Conservation (phyloP, 306 rosid genomes). For the Rosa rugosa region DNA sequence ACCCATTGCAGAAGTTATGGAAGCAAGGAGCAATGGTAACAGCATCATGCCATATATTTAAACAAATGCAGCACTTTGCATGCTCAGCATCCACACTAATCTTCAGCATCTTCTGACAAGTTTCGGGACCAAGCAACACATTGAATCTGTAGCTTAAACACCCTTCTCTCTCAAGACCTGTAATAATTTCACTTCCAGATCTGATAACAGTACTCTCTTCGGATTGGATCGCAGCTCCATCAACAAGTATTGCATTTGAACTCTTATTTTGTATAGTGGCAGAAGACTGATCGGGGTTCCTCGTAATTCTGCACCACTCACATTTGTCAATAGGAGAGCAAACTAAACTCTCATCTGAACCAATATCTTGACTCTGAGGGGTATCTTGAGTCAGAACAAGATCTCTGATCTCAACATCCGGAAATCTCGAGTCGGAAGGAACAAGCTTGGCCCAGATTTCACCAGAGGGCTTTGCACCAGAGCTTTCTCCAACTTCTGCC, state of each 20-base stretch:
- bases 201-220: conserved; percentile 48
- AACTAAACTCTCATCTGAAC: conserved; percentile 49
- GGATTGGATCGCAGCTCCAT: conserved; percentile 46
- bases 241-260: conserved; percentile 57
- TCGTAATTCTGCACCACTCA: conserved; percentile 73
- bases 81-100: conserved; percentile 70
- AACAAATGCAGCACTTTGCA: conserved; percentile 92
- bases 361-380: conserved; percentile 54
- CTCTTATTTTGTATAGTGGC: conserved; percentile 66
- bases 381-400: conserved; percentile 8
- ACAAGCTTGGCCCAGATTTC: conserved; percentile 88
- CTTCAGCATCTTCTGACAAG: conserved; percentile 52
- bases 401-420: conserved; percentile 45
- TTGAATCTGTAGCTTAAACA: conserved; percentile 60
- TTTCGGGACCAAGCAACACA: conserved; percentile 49
- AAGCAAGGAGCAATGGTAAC: conserved; percentile 92
- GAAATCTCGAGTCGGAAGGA: conserved; percentile 53
- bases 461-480: conserved; percentile 45
- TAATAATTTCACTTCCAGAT: conserved; percentile 69
- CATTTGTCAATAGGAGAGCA: conserved; percentile 51
- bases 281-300: conserved; percentile 64
- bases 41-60: conserved; percentile 89
- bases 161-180: conserved; percentile 66
- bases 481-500: conserved; percentile 67
- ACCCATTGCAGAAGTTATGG: conserved; percentile 94